phyloP scores from a whole-genome alignment of 2,329 filamentous ascomycete genomes.

The Aquanectria penicillioides region DNA sequence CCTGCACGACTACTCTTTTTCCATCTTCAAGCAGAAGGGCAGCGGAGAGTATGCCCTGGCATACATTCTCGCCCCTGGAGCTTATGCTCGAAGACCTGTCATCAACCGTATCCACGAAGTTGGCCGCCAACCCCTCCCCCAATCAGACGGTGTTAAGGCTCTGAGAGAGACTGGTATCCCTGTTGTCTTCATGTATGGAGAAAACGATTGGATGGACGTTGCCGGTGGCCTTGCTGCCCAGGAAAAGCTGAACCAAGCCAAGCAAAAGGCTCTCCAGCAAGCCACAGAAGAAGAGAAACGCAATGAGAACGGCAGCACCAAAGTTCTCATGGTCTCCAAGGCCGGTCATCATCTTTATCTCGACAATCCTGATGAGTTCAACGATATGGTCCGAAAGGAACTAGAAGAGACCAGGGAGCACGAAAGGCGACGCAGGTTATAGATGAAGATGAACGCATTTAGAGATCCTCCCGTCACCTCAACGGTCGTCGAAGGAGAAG shows the following conservation, averaged over 20 bases:
- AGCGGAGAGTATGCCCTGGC: conserved; percentile 94
- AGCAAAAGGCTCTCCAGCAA: conserved; percentile 65
- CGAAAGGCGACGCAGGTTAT: conserved; percentile 40
- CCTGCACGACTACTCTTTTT: conserved; percentile 93
- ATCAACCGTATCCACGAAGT: conserved; percentile 89
- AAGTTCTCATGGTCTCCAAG: conserved; percentile 78
- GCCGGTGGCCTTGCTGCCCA: conserved; percentile 83
- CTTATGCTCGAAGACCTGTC: conserved; percentile 87
- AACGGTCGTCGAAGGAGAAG: background rate
- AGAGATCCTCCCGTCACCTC: background rate
- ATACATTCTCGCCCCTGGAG: conserved; percentile 92
- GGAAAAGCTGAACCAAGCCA: conserved; percentile 79
- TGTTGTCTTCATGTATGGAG: conserved; percentile 94
- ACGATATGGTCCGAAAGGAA: conserved; percentile 62
- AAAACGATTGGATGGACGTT: conserved; percentile 99
- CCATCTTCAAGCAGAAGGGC: conserved; percentile 90
- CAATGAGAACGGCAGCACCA: conserved; percentile 81
- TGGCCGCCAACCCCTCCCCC: conserved; percentile 72
- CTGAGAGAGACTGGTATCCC: conserved; percentile 75
- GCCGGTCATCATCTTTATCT: conserved; percentile 70
- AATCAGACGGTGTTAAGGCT: conserved; percentile 36
- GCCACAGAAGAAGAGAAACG: conserved; percentile 75
- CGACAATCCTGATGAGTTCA: conserved; percentile 69
- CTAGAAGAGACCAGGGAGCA: conserved; percentile 58
- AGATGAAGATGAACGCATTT: conserved; percentile 12